phyloP scores from a whole-genome alignment of 768 basidiomycete species.

The Amylocystis lapponica region DNA sequence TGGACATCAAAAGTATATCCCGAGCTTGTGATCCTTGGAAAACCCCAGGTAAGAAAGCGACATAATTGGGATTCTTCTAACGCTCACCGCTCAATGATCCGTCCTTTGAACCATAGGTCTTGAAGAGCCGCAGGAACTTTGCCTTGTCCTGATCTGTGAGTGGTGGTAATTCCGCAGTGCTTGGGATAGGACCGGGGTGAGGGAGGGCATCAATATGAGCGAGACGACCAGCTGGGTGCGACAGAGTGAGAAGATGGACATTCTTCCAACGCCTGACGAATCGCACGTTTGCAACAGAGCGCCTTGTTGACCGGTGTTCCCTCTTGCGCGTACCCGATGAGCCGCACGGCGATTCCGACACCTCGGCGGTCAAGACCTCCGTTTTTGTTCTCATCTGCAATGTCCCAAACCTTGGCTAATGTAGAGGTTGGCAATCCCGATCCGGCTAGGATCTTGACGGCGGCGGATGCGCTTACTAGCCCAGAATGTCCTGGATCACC shows the following conservation, averaged over 20 bases:
- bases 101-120: conserved; percentile 41
- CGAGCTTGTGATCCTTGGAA: conserved; percentile 50
- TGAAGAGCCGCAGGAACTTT: conserved; percentile 51
- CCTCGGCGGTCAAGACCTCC: conserved; percentile 50
- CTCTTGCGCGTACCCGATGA: conserved; percentile 64
- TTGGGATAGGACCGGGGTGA: too few relatives aligned
- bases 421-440: conserved; percentile 48
- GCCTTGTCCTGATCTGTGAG: conserved; percentile 46
- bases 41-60: too few relatives aligned
- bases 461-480: conserved; percentile 44
- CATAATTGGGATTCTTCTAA: background rate
- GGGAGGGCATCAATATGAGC: conserved; percentile 32
- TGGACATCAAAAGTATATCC: conserved; percentile 58
- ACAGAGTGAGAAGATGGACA: conserved; percentile 1
- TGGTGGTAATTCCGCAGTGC: conserved; percentile 39
- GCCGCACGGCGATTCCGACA: conserved; percentile 51
- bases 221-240: conserved; percentile 29
- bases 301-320: conserved; percentile 37
- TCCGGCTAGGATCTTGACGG: conserved; percentile 51
- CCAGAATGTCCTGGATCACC: conserved; percentile 39
- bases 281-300: conserved; percentile 41
- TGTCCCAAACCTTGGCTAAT: conserved; percentile 58
- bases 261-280: conserved; percentile 26
- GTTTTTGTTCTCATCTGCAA: conserved; percentile 54
- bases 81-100: conserved; percentile 49